phyloP scores from a whole-genome alignment of 2,329 filamentous ascomycete genomes.

The Scorias spongiosa region DNA sequence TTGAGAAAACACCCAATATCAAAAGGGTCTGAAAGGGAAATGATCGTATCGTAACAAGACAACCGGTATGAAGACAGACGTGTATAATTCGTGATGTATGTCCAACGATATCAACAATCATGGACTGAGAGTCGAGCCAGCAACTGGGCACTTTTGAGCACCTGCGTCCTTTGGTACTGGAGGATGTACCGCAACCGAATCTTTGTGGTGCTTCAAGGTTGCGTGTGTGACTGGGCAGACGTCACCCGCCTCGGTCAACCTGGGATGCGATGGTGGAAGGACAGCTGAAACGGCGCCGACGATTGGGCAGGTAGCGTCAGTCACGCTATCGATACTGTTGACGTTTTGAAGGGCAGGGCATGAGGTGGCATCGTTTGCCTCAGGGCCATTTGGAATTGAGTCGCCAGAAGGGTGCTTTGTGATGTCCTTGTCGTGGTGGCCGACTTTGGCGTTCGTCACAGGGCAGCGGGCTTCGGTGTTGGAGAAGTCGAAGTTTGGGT shows the following conservation, averaged over 20 bases:
- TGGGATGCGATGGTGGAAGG: constrained; percentile 28
- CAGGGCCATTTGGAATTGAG: constrained; percentile 10
- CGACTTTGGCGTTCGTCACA: constrained; percentile 29
- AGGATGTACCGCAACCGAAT: constrained; percentile 27
- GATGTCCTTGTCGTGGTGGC: constrained; percentile 29
- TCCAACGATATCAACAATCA: not conserved
- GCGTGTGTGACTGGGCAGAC: constrained; percentile 31
- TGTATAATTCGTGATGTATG: no score
- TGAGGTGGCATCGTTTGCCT: constrained; percentile 10
- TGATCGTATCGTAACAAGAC: no score
- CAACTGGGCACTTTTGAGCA: constrained; percentile 28
- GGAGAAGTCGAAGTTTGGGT: constrained; percentile 16
- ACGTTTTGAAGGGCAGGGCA: constrained; percentile 28
- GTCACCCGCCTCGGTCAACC: constrained; percentile 20
- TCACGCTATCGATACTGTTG: constrained; percentile 24
- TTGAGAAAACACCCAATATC: no score
- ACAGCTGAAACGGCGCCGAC: constrained; percentile 23
- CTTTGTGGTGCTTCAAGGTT: constrained; percentile 27
- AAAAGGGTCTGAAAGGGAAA: no score
- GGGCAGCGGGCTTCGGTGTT: constrained; percentile 30
- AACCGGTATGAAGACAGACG: no score
- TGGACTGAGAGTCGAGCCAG: constrained; percentile 9
- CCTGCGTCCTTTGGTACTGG: constrained; percentile 23
- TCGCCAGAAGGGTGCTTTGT: constrained; percentile 24
- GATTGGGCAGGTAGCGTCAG: constrained; percentile 29